Conservation (phyloP, 768 basidiomycete species). For the Tulasnella sp. region DNA sequence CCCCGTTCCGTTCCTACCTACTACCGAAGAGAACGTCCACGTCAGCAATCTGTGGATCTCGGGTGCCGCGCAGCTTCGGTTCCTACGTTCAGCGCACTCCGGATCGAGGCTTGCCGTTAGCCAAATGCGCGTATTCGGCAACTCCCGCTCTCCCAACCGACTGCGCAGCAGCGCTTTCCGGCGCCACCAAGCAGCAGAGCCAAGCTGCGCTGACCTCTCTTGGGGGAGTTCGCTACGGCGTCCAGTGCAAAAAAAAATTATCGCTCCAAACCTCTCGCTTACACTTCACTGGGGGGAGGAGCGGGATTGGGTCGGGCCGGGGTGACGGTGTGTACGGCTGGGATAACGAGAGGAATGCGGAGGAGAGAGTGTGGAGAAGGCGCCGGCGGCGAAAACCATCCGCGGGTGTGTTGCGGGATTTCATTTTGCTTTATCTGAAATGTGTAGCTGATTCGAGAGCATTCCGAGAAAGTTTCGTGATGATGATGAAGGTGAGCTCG, state of each 20-base stretch:
- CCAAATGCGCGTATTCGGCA: background rate
- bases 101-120: background rate
- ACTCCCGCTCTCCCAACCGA: background rate
- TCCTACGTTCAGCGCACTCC: background rate
- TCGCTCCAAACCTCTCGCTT: background rate
- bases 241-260: background rate
- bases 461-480: too few species aligned
- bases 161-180: background rate
- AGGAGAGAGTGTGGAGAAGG: background rate
- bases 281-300: background rate
- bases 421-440: background rate
- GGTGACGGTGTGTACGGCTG: background rate
- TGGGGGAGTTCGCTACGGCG: too few species aligned
- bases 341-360: background rate
- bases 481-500: too few species aligned
- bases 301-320: background rate
- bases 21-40: background rate
- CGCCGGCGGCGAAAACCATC: too few species aligned
- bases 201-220: background rate
- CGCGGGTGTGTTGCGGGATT: background rate
- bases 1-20: background rate
- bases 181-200: background rate
- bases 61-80: background rate
- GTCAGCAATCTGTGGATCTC: background rate
- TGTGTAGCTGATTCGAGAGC: background rate